Percentiles rank a stretch among this genome's conserved stretches.
phyloP scores from a whole-genome alignment of 2,329 filamentous ascomycete species.

The Metarhizium rileyi region DNA sequence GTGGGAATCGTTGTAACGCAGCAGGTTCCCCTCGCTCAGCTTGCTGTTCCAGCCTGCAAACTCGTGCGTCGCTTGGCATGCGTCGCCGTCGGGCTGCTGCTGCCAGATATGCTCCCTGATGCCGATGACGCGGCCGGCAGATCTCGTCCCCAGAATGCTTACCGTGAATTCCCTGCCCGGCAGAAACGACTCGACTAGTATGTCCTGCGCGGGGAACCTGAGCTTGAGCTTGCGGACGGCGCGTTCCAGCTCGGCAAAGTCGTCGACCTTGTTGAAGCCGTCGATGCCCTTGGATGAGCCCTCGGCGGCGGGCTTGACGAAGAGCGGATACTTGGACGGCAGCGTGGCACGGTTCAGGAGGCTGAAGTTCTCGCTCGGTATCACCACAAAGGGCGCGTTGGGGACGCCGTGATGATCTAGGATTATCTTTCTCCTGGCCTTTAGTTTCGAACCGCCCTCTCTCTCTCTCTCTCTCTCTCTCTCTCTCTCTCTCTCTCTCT shows the following conservation, averaged over 20 bases:
- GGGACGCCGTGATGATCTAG: conserved; percentile 5
- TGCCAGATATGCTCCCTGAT: conserved; percentile 5
- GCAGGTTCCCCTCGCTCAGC: background rate
- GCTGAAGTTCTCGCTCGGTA: background rate
- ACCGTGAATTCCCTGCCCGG: conserved; percentile 5
- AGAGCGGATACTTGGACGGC: conserved; percentile 1
- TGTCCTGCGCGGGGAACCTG: conserved; percentile 4
- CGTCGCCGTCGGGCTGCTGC: background rate
- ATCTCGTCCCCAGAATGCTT: conserved; percentile 3
- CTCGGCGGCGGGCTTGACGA: conserved; percentile 5
- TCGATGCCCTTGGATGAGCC: conserved; percentile 7
- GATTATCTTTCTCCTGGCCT: background rate
- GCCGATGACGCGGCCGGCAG: conserved; percentile 2
- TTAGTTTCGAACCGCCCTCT: too few relatives aligned
- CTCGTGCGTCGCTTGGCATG: background rate
- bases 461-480: too few relatives aligned
- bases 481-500: too few relatives aligned
- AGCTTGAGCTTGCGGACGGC: conserved; percentile 1
- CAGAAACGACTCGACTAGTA: conserved; percentile 6
- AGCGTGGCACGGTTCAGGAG: background rate
- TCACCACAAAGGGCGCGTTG: conserved; percentile 3
- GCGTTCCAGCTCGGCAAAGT: background rate
- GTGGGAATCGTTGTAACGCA: conserved; percentile 1
- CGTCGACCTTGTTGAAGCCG: conserved; percentile 1
- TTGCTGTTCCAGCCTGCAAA: conserved; percentile 5